A percentile compares a stretch with the other conserved stretches of the same genome.
These are phyloP conservation scores for Panaeolus cyanescens DNA, from an alignment of 768 basidiomycete genomes.

Conservation along the genomic window DNA sequence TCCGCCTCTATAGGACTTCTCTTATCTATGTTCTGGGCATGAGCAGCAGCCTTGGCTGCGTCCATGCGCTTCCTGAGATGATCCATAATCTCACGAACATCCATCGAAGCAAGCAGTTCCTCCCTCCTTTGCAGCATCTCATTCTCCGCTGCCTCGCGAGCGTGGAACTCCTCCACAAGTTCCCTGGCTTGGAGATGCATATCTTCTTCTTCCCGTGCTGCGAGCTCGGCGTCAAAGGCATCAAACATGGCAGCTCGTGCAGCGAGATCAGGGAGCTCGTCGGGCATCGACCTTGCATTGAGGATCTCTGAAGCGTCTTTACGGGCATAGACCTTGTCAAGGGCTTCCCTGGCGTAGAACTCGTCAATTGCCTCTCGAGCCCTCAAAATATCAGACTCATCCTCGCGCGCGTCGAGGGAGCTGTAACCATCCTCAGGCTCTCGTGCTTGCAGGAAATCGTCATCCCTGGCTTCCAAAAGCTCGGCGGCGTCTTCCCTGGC, in stretches of 20 bases:
- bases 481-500: too few relatives aligned
- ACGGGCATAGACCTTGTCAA: too few relatives aligned
- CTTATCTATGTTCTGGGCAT: too few relatives aligned
- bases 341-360: too few relatives aligned
- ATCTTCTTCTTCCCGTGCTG: not conserved
- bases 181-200: not conserved
- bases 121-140: not conserved
- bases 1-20: too few relatives aligned
- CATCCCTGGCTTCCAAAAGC: too few relatives aligned
- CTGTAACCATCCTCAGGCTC: too few relatives aligned
- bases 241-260: not conserved
- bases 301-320: not conserved
- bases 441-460: too few relatives aligned
- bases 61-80: not conserved
- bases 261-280: not conserved
- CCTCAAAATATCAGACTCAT: too few relatives aligned
- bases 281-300: not conserved
- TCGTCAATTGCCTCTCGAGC: too few relatives aligned
- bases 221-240: not conserved
- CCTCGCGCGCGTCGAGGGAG: too few relatives aligned
- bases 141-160: not conserved
- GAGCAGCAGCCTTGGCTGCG: not conserved
- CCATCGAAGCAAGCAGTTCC: not conserved
- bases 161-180: not conserved
- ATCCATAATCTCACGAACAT: not conserved